Evolutionary conservation across 2,329 filamentous ascomycete species (phyloP).

Genomic region (Phialophora tarda): DNA sequence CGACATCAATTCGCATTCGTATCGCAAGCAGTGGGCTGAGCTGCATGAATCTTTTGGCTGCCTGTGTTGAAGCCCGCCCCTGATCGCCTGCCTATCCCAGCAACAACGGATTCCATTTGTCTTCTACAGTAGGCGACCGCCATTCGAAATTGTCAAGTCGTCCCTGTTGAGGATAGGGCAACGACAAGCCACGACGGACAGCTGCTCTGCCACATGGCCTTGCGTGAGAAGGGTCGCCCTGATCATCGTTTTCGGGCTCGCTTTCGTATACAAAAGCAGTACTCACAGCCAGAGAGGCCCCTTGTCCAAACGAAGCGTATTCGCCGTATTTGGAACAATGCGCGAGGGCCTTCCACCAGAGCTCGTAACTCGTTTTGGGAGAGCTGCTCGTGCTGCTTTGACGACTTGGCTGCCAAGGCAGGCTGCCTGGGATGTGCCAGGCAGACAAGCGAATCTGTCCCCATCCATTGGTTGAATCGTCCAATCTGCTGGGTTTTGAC

Average conservation of each 20-base stretch:
- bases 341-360: neutral
- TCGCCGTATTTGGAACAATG: conserved; percentile 20
- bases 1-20: neutral
- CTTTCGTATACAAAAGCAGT: conserved; percentile 19
- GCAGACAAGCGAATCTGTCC: neutral
- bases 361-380: neutral
- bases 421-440: neutral
- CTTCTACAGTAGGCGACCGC: neutral
- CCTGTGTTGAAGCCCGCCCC: conserved; percentile 7
- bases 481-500: neutral
- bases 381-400: conserved; percentile 14
- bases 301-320: conserved; percentile 2
- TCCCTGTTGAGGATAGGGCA: neutral
- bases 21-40: conserved; percentile 11
- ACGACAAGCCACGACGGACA: conserved; percentile 3
- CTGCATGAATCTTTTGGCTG: conserved; percentile 19
- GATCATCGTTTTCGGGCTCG: conserved; percentile 10
- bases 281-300: neutral
- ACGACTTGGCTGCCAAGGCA: neutral
- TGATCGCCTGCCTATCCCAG: conserved; percentile 1
- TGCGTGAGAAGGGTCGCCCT: neutral
- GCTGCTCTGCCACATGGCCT: conserved; percentile 5
- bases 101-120: conserved; percentile 4
- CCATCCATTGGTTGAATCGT: neutral
- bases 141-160: conserved; percentile 1